Evolutionary conservation across 352 stramenopile genomes (phyloP), one percentile per base, ranked within the genome.

Genomic region (Phytophthora lateralis): DNA sequence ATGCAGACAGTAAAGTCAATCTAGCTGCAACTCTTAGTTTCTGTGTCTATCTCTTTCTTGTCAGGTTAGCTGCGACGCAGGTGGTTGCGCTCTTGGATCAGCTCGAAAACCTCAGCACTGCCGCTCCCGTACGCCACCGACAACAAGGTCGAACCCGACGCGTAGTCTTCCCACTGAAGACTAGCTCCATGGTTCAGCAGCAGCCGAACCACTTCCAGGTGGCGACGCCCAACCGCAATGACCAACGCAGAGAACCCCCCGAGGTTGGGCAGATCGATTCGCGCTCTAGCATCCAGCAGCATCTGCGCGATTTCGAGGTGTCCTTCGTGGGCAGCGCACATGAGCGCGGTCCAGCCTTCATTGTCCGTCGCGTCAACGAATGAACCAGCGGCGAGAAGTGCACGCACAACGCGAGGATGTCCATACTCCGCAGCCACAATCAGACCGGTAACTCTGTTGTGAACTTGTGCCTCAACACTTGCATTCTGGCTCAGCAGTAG

Each of bases 281-380:
- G 26, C 3, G 57, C 44, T 18, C 45, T 32, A 34, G 24, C 44
- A 38, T 55, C 24, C 26, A 69, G 34, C 24, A 69, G 59, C 21
- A 63, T 45, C 18, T 59, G 37, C 10, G 61, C 44, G 14, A 73
- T 66, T 12, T 70, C 62, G 9, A 20, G 21, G 9, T 55, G 50
- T 34, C 57, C 57, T 46, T 62, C 61, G 24, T 75, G 64, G 27
- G 67, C 63, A 29, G 53, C 57, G 12, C 46, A 63, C 62, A 75
- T 69, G 10, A 75, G 32, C 8, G 67, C 52, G 20, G 67, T 72
- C 63, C 57, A 69, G 1, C 62, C 63, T 51, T 60, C 55, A 21
- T 59, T 34, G 38, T 75, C 67, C 1, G 27, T 54, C 24, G 43
- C 59, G 20, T 66, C 26, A 21, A 63, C 26, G 11, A 47, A 63